A percentile compares a stretch with the other conserved stretches of the same genome.
phyloP scores from a whole-genome alignment of 1,139 yeast species.

The Hemisphaericaspora subhashii region DNA sequence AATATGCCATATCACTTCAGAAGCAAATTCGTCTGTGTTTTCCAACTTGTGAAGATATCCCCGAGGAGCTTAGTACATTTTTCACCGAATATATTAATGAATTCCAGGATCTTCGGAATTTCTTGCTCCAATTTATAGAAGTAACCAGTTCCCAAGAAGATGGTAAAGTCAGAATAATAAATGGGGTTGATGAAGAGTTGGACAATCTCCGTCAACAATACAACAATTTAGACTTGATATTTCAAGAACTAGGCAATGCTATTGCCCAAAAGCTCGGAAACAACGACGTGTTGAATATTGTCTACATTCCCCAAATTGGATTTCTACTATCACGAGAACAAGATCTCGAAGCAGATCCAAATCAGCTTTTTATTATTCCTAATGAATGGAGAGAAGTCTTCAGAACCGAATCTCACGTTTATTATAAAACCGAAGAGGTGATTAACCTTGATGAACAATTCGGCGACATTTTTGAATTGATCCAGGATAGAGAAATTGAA shows the following conservation, averaged over 20 bases:
- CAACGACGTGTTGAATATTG: conserved; percentile 26
- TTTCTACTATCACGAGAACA: conserved; percentile 28
- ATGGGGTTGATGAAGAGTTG: conserved; percentile 27
- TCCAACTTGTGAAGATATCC: neutral
- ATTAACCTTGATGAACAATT: conserved; percentile 31
- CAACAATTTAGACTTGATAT: conserved; percentile 32
- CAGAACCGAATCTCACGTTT: conserved; percentile 33
- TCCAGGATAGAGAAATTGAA: conserved; percentile 43
- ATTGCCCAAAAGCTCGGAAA: conserved; percentile 15
- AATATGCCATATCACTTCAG: conserved; percentile 12
- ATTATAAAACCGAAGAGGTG: conserved; percentile 33
- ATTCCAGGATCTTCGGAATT: conserved; percentile 10
- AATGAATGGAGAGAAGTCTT: conserved; percentile 37
- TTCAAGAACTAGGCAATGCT: conserved; percentile 15
- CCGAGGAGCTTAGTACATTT: neutral
- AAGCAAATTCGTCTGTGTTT: conserved; percentile 9
- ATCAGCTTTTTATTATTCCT: conserved; percentile 1
- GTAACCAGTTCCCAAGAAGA: conserved; percentile 30
- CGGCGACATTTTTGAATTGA: conserved; percentile 43
- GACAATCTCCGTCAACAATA: conserved; percentile 32
- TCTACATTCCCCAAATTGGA: conserved; percentile 48
- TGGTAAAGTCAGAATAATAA: conserved; percentile 27
- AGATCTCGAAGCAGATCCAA: conserved; percentile 9
- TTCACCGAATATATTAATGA: conserved; percentile 12
- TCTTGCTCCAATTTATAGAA: conserved; percentile 27